Evolutionary conservation across 1,284 basidiomycete genomes (phyloP).

Genomic region (Farysia itapuensis): DNA sequence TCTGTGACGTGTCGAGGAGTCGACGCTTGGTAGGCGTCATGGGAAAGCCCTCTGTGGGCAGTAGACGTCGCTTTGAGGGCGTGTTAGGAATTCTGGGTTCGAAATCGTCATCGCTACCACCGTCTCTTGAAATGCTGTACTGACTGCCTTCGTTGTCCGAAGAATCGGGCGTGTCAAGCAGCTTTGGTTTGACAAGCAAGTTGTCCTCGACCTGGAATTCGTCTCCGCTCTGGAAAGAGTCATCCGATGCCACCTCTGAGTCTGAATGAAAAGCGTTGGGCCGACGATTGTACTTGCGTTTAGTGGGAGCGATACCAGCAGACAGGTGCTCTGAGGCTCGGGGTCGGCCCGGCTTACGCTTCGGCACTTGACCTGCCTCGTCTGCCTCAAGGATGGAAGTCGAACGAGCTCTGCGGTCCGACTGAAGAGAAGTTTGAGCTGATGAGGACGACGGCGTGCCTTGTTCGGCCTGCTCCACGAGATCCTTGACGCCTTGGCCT

Average conservation of each 20-base stretch:
- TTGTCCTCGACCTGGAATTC: conserved; percentile 32
- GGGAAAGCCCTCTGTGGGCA: conserved; percentile 17
- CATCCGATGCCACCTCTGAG: conserved; percentile 32
- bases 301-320: conserved; percentile 14
- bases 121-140: conserved; percentile 11
- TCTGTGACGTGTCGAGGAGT: conserved; percentile 23
- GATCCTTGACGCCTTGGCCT: conserved; percentile 35
- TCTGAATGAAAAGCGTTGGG: conserved; percentile 17
- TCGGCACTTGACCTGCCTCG: conserved; percentile 4
- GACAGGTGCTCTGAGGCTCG: conserved; percentile 29
- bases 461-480: conserved; percentile 12
- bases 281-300: conserved; percentile 14
- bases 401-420: too few species aligned
- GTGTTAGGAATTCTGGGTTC: conserved; percentile 25
- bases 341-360: conserved; percentile 23
- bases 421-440: not conserved
- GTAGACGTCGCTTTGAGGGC: conserved; percentile 14
- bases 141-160: conserved; percentile 30
- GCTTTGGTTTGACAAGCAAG: conserved; percentile 26
- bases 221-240: conserved; percentile 35
- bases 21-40: conserved; percentile 32
- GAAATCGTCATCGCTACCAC: conserved; percentile 13
- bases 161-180: conserved; percentile 29
- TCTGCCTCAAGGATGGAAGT: too few species aligned
- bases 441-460: conserved; percentile 6